Conservation (phyloP, 495 filamentous ascomycete species). For the Talaromyces liani region DNA sequence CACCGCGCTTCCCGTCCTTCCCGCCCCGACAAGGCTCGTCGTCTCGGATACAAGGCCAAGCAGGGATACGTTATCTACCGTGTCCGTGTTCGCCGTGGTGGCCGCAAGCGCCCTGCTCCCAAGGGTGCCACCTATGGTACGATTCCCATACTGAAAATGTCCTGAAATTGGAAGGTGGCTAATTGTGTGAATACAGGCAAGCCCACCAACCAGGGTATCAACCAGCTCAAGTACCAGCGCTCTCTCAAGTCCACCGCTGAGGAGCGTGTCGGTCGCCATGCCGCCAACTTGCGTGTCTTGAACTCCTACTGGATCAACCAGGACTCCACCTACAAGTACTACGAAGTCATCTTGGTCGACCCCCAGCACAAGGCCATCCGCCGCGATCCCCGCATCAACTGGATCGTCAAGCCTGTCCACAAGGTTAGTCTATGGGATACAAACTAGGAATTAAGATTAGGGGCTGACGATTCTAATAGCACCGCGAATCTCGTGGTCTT, state of each 20-base stretch:
- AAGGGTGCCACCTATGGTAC: slow-evolving; percentile 99
- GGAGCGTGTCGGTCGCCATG: slow-evolving; percentile 98
- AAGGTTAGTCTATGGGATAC: slow-evolving; percentile 47
- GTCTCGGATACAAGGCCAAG: slow-evolving; percentile 99
- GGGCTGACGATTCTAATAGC: slow-evolving; percentile 37
- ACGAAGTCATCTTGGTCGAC: slow-evolving; percentile 98
- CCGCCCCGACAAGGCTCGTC: slow-evolving; percentile 98
- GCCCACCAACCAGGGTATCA: slow-evolving; percentile 99
- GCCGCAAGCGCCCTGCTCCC: slow-evolving; percentile 87
- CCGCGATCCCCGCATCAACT: slow-evolving; percentile 98
- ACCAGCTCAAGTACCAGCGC: slow-evolving; percentile 99
- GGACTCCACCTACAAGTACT: slow-evolving; percentile 99
- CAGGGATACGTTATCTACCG: slow-evolving; percentile 99
- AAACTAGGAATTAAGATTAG: too few relatives aligned
- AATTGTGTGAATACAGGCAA: slow-evolving; percentile 58
- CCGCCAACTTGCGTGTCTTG: slow-evolving; percentile 95
- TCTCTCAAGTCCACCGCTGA: slow-evolving; percentile 94
- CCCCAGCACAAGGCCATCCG: slow-evolving; percentile 99
- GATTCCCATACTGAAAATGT: slow-evolving; percentile 15
- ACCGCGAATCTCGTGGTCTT: slow-evolving; percentile 93
- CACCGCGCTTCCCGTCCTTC: slow-evolving; percentile 97
- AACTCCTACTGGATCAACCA: slow-evolving; percentile 99
- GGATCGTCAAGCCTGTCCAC: slow-evolving; percentile 99
- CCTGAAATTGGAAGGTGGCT: slow-evolving; percentile 6
- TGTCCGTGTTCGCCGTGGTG: slow-evolving; percentile 92